phyloP scores from a whole-genome alignment of 2,329 filamentous ascomycete species.

The Ascochyta fabae region DNA sequence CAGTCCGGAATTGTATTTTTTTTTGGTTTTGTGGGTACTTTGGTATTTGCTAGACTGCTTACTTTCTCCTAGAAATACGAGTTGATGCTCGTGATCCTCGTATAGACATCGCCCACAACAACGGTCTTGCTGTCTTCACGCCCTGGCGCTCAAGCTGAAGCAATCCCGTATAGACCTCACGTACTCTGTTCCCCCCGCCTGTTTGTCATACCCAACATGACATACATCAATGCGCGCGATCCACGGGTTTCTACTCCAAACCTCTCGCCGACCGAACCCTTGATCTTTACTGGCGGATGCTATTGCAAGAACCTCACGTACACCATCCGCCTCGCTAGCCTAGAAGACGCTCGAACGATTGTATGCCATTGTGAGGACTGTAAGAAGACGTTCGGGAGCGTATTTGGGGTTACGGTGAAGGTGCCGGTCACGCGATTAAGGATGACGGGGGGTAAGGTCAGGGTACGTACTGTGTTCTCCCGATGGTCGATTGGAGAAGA shows the following conservation, averaged over 20 bases:
- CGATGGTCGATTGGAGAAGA: neutral
- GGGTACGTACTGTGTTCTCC: slow-evolving; percentile 13
- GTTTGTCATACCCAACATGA: neutral
- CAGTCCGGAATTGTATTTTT: too few species aligned
- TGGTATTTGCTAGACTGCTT: too few species aligned
- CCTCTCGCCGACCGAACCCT: neutral
- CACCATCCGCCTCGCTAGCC: slow-evolving; percentile 52
- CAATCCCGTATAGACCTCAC: too few species aligned
- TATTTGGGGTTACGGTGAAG: slow-evolving; percentile 61
- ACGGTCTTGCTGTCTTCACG: neutral
- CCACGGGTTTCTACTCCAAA: neutral
- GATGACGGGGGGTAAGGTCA: slow-evolving; percentile 38
- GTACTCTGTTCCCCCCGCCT: neutral
- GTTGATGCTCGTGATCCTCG: too few species aligned
- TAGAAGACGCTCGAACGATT: slow-evolving; percentile 58
- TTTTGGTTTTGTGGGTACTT: too few species aligned
- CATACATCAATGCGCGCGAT: slow-evolving; percentile 9
- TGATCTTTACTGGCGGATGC: slow-evolving; percentile 52
- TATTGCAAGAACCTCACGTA: slow-evolving; percentile 59
- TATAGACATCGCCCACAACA: too few species aligned
- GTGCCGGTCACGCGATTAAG: slow-evolving; percentile 54
- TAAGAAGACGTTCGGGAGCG: slow-evolving; percentile 61
- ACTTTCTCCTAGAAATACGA: too few species aligned
- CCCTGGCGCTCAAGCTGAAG: neutral
- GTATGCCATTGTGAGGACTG: slow-evolving; percentile 62